phyloP scores from a whole-genome alignment of 2,329 filamentous ascomycete species.

The Cytospora chrysosperma region DNA sequence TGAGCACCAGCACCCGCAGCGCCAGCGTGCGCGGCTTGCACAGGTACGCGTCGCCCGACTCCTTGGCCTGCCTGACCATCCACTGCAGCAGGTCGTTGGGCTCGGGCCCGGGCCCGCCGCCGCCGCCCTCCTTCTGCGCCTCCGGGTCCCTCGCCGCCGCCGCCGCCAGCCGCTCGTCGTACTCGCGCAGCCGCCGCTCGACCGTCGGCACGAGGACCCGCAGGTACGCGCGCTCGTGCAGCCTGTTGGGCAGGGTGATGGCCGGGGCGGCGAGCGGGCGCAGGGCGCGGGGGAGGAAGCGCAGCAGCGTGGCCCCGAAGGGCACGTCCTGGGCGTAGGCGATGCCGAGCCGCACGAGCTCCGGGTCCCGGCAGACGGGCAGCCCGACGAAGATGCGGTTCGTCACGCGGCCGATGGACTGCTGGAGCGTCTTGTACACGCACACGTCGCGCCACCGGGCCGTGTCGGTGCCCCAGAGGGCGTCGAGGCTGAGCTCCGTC shows the following conservation, averaged over 20 bases:
- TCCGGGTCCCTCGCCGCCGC: slow-evolving; percentile 6
- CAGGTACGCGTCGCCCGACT: slow-evolving; percentile 13
- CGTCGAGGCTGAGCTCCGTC: slow-evolving; percentile 29
- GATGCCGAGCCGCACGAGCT: slow-evolving; percentile 15
- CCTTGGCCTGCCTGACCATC: slow-evolving; percentile 18
- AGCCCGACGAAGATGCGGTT: slow-evolving; percentile 34
- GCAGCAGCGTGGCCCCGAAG: slow-evolving; percentile 24
- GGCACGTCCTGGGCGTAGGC: slow-evolving; percentile 23
- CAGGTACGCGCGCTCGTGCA: slow-evolving; percentile 25
- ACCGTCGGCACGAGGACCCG: slow-evolving; percentile 25
- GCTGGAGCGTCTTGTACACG: slow-evolving; percentile 35
- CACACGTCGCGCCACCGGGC: slow-evolving; percentile 34
- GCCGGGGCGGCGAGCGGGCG: slow-evolving; percentile 25
- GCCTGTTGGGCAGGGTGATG: slow-evolving; percentile 26
- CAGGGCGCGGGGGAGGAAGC: slow-evolving; percentile 24
- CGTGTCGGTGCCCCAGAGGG: slow-evolving; percentile 33
- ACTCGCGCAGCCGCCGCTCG: slow-evolving; percentile 25
- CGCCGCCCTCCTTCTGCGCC: slow-evolving; percentile 23
- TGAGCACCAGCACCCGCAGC: slow-evolving; percentile 20
- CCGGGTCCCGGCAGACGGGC: slow-evolving; percentile 31
- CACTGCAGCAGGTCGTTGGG: slow-evolving; percentile 27
- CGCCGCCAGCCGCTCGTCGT: slow-evolving; percentile 19
- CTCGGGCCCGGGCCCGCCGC: background rate
- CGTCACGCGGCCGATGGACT: slow-evolving; percentile 33
- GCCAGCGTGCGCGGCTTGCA: slow-evolving; percentile 8